Evolutionary conservation across 768 basidiomycete species (phyloP).

Genomic region (Suillus plorans): DNA sequence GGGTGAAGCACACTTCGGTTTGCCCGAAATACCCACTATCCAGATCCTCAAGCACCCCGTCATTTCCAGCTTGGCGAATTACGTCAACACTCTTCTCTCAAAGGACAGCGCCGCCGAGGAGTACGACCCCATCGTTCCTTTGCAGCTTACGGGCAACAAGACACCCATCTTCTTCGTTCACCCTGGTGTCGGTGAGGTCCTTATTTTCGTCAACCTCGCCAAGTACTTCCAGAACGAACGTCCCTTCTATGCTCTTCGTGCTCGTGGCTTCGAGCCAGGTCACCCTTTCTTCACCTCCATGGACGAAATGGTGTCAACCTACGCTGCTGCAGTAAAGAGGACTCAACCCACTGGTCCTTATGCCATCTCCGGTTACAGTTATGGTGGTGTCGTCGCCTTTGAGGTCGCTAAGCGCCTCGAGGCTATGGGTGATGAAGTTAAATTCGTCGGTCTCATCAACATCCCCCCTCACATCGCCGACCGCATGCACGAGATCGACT

Average conservation of each 20-base stretch:
- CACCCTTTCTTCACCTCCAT: slow-evolving; percentile 36
- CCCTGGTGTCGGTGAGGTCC: slow-evolving; percentile 41
- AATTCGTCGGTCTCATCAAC: slow-evolving; percentile 42
- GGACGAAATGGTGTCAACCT: slow-evolving; percentile 40
- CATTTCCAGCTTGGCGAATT: slow-evolving; percentile 30
- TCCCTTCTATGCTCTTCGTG: slow-evolving; percentile 45
- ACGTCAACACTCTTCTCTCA: slow-evolving; percentile 24
- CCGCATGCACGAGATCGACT: slow-evolving; percentile 41
- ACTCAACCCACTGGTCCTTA: slow-evolving; percentile 39
- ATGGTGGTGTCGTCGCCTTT: slow-evolving; percentile 44
- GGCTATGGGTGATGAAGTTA: slow-evolving; percentile 33
- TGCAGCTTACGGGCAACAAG: slow-evolving; percentile 36
- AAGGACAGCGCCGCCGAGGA: slow-evolving; percentile 13
- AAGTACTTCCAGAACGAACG: slow-evolving; percentile 38
- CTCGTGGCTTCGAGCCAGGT: slow-evolving; percentile 42
- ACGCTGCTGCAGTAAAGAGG: slow-evolving; percentile 34
- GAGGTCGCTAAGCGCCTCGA: slow-evolving; percentile 41
- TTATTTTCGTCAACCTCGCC: slow-evolving; percentile 42
- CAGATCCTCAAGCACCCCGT: slow-evolving; percentile 35
- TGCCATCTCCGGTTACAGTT: slow-evolving; percentile 46
- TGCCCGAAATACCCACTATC: slow-evolving; percentile 33
- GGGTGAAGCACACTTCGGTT: slow-evolving; percentile 20
- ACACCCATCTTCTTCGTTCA: slow-evolving; percentile 44
- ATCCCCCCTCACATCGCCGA: slow-evolving; percentile 42
- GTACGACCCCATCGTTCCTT: slow-evolving; percentile 40